Evolutionary conservation across 306 rosid species (phyloP), one percentile per base, ranked within the genome.

Genomic region (Clitoria ternatea): DNA sequence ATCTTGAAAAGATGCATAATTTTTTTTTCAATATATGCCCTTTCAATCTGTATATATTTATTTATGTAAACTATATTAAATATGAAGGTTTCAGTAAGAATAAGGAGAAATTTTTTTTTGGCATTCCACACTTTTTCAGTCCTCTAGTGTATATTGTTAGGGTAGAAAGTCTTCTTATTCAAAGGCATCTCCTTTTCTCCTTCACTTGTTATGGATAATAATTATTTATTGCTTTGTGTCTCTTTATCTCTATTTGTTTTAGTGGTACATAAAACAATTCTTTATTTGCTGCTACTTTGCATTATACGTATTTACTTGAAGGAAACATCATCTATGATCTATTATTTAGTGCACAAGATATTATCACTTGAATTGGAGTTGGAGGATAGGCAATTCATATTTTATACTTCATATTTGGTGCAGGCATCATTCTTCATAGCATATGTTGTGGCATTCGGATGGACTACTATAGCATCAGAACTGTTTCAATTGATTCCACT

Each of bases 371-470:
- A 30, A 12, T 29, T 36, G 15, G 59, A 45, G 32, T 29, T 36
- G 15, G 59, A 45, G 32, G 74, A 63, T 65, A 57, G 8, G 24
- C 44, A 76, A 27, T 61, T 66, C 43, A 61, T 64, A 29, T 40
- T 72, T 17, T 18, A 57, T 63, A 36, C 54, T 23, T 47, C 66
- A 55, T 74, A 57, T 65, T 45, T 75, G 75, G 37, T 83, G 94
- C 84, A 90, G 97, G 96, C 91, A n/a, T 86, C 97, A 42, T 91
- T 91, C 81, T 91, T 91, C 82, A 85, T 91, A 62, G 81, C 96
- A 27, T 91, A 91, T 82, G 77, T 79, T 66, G 84, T 75, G 62
- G 54, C 86, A 69, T 74, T 79, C 45, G 84, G 81, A 71, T 91
- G 97, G 93, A 87, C 96, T 43, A 74, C 79, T 67, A 37, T 87